phyloP scores from a whole-genome alignment of 331 rosid species.

The Saraca asoca region DNA sequence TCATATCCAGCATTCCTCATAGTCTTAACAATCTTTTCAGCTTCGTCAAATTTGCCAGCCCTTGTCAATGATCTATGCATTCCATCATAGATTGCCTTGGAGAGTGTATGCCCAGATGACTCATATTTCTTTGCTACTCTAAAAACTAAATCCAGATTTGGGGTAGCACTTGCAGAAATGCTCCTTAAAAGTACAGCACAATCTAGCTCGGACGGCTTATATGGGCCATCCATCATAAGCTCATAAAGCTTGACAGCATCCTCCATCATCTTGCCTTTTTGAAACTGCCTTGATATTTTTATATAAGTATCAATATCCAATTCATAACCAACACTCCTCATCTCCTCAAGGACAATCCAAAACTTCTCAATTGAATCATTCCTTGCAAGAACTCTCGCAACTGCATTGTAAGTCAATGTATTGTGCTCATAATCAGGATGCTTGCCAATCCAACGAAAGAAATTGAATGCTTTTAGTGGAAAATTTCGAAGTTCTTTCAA shows the following conservation, averaged over 20 bases:
- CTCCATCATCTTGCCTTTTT: slow-evolving; percentile 62
- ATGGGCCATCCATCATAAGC: slow-evolving; percentile 87
- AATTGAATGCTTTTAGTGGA: slow-evolving; percentile 59
- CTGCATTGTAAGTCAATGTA: slow-evolving; percentile 67
- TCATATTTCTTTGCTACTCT: slow-evolving; percentile 71
- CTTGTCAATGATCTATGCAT: slow-evolving; percentile 76
- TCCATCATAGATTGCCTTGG: slow-evolving; percentile 78
- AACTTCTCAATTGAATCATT: slow-evolving; percentile 58
- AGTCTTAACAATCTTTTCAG: slow-evolving; percentile 51
- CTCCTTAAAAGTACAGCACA: slow-evolving; percentile 53
- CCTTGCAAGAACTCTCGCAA: slow-evolving; percentile 66
- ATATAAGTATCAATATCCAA: slow-evolving; percentile 77
- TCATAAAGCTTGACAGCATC: slow-evolving; percentile 90
- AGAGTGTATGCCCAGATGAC: slow-evolving; percentile 54
- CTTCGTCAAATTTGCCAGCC: slow-evolving; percentile 74
- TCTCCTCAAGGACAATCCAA: slow-evolving; percentile 71
- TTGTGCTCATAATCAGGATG: slow-evolving; percentile 52
- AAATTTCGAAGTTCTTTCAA: slow-evolving; percentile 57
- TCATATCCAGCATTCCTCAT: slow-evolving; percentile 74
- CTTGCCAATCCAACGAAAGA: slow-evolving; percentile 66
- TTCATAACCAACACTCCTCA: slow-evolving; percentile 57
- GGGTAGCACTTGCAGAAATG: slow-evolving; percentile 48
- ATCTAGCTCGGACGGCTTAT: slow-evolving; percentile 63
- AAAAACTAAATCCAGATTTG: slow-evolving; percentile 60
- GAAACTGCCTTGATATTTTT: slow-evolving; percentile 70